Evolutionary conservation across 2,329 filamentous ascomycete species (phyloP), one percentile per base, ranked within the genome.

Genomic region (Microsporum canis): DNA sequence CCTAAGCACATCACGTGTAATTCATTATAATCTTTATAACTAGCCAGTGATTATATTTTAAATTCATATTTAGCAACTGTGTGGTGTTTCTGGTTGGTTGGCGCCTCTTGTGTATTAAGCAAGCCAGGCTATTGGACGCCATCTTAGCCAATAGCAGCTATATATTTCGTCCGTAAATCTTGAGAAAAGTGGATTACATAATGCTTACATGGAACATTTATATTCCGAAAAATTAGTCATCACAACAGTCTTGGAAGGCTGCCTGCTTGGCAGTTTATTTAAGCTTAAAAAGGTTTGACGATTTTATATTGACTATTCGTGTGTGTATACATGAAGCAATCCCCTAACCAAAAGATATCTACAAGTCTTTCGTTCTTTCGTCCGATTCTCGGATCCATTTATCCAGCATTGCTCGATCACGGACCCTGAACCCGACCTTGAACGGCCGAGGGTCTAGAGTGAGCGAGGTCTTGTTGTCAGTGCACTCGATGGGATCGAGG

Each of bases 371-470:
- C 2, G 80, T 83, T 65, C 79, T 74, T 64, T 79, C 78, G 39
- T 83, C 79, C 31, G 79, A 80, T 62, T 72, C 77, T 0, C 67
- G 69, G 65, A 85, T 80, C 82, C 83, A 85, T 65, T 72, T 64
- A 66, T 77, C 71, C 63, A 84, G 63, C 65, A 69, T 71, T 43
- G 64, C 69, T 63, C 74, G 71, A 65, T 83, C 73, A 45, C 83
- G 74, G 3, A 79, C 73, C 64, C 71, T 74, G 61, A 84, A 78
- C 0, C 81, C 78, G 55, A 82, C 76, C 72, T 85, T 85, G 71
- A 86, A 86, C 0, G 80, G 80, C 71, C 83, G 84, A 0, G 84
- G 83, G 65, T 86, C 82, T 1, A 81, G 81, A 0, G 82, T 84
- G 69, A 86, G 70, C 6, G 80, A 78, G 0, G 83, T 85, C 0